These are phyloP conservation scores for Penicillium coffeae DNA, from an alignment of 495 filamentous ascomycete species.

Conservation along the genomic window DNA sequence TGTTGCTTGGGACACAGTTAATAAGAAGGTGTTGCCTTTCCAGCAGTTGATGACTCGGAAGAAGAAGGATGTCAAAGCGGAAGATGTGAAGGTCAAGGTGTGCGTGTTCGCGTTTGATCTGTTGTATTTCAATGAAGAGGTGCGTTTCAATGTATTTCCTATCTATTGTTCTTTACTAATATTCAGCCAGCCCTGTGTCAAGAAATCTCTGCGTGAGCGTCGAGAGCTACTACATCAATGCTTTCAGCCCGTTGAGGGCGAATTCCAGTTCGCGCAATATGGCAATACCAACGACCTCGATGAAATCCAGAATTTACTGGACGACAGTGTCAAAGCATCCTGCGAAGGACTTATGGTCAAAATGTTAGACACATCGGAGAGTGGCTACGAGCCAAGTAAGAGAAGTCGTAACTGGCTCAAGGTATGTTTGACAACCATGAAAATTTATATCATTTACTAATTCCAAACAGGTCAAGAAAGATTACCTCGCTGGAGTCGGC, in stretches of 20 bases:
- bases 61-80: conserved; percentile 93
- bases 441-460: neutral
- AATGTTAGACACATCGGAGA: conserved; percentile 90
- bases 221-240: conserved; percentile 70
- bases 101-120: conserved; percentile 98
- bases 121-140: conserved; percentile 88
- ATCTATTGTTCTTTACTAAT: conserved; percentile 8
- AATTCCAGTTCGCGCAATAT: conserved; percentile 85
- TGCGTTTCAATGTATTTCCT: conserved; percentile 21
- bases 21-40: conserved; percentile 94
- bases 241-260: conserved; percentile 75
- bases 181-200: conserved; percentile 60
- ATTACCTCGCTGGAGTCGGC: conserved; percentile 88
- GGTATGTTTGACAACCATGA: conserved; percentile 39
- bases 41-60: conserved; percentile 98
- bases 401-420: conserved; percentile 97
- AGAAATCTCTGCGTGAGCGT: conserved; percentile 81
- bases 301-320: conserved; percentile 85
- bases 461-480: conserved; percentile 77
- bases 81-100: conserved; percentile 95
- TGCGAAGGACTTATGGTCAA: conserved; percentile 99
- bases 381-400: conserved; percentile 91
- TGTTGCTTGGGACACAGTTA: conserved; percentile 89
- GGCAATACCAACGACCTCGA: conserved; percentile 88
- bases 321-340: conserved; percentile 88